Conservation (phyloP, 495 filamentous ascomycete species). For the Lophium mytilinum region DNA sequence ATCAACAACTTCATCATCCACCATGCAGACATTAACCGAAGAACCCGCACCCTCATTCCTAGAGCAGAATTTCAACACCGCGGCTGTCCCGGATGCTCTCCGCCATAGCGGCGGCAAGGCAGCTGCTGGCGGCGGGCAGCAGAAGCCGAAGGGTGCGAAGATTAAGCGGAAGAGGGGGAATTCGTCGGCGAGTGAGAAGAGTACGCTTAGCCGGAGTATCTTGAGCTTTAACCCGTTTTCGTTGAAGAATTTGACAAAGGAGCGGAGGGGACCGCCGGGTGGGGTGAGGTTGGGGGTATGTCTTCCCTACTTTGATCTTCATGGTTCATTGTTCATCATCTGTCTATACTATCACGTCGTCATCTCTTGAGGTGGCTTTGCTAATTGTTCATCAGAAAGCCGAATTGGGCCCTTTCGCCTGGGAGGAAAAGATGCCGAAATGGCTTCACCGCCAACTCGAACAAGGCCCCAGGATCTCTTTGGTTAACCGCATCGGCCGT, state of each 20-base stretch:
- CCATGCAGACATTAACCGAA: background rate
- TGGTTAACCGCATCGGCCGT: constrained; percentile 45
- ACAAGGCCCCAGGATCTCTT: constrained; percentile 50
- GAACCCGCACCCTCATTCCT: constrained; percentile 19
- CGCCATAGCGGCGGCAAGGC: constrained; percentile 2
- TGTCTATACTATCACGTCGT: too few species aligned
- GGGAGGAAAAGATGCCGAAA: constrained; percentile 81
- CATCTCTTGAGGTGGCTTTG: background rate
- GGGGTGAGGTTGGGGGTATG: constrained; percentile 7
- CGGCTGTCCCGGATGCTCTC: constrained; percentile 2
- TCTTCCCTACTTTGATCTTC: background rate
- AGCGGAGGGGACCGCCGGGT: constrained; percentile 2
- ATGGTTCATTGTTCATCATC: too few species aligned
- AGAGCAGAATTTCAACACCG: constrained; percentile 19
- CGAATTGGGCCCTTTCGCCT: constrained; percentile 78
- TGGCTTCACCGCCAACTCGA: constrained; percentile 66
- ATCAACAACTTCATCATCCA: background rate
- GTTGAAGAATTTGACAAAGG: constrained; percentile 3
- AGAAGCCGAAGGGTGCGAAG: constrained; percentile 17
- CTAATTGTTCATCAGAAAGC: constrained; percentile 33
- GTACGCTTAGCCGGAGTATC: constrained; percentile 18
- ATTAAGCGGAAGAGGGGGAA: constrained; percentile 4
- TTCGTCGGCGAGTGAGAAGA: constrained; percentile 15
- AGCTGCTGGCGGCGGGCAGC: background rate
- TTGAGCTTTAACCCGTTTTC: constrained; percentile 19